Conservation (phyloP, 495 filamentous ascomycete genomes). For the Hyaloscypha bicolor region DNA sequence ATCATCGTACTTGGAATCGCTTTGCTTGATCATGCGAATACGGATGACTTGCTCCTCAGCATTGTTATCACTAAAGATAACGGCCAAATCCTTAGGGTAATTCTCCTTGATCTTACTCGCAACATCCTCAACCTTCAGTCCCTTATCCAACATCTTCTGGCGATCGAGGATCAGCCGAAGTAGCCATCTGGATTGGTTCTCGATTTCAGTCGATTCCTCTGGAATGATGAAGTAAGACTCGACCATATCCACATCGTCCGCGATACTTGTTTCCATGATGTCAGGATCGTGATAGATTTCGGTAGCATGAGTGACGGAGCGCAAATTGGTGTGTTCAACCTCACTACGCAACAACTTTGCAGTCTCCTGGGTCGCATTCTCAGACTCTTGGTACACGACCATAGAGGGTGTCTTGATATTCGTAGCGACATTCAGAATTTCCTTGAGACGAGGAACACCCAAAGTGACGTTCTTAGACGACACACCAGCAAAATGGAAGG, state of each 20-base stretch:
- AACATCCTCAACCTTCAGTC: constrained; percentile 87
- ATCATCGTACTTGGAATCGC: constrained; percentile 72
- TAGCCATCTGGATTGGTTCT: constrained; percentile 89
- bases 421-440: constrained; percentile 95
- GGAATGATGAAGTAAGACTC: constrained; percentile 97
- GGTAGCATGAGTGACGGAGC: constrained; percentile 84
- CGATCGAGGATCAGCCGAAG: constrained; percentile 92
- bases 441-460: constrained; percentile 98
- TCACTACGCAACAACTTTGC: constrained; percentile 85
- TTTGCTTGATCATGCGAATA: constrained; percentile 74
- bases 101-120: constrained; percentile 84
- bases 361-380: constrained; percentile 65
- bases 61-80: constrained; percentile 98
- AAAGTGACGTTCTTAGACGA: constrained; percentile 99
- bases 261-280: constrained; percentile 79
- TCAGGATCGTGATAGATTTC: constrained; percentile 99
- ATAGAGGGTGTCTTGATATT: constrained; percentile 99
- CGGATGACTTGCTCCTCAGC: constrained; percentile 94
- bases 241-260: constrained; percentile 89
- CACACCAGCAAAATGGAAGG: constrained; percentile 99
- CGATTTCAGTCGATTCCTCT: constrained; percentile 73
- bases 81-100: constrained; percentile 83
- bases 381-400: constrained; percentile 80
- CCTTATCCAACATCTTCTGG: constrained; percentile 93
- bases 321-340: constrained; percentile 94